Evolutionary conservation across 2,329 filamentous ascomycete genomes (phyloP).

Genomic region (Scytalidium sp.): DNA sequence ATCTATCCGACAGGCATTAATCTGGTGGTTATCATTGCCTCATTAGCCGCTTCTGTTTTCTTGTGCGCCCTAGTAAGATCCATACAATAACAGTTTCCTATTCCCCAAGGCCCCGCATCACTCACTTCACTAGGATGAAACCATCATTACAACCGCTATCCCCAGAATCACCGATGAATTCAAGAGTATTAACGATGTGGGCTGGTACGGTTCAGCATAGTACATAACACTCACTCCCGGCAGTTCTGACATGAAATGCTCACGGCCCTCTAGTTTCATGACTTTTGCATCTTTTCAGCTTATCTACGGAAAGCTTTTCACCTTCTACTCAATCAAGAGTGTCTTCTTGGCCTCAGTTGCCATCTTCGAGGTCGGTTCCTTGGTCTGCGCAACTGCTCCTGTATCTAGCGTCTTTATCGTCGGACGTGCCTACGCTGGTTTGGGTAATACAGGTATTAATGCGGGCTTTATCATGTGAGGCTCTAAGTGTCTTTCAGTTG

Average conservation of each 20-base stretch:
- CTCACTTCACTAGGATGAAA: too few relatives aligned
- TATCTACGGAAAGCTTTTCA: slow-evolving; percentile 16
- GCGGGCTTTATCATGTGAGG: slow-evolving; percentile 32
- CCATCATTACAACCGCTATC: slow-evolving; percentile 29
- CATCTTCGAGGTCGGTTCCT: slow-evolving; percentile 17
- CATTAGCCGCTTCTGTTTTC: too few relatives aligned
- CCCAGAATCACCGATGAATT: slow-evolving; percentile 29
- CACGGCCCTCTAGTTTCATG: too few relatives aligned
- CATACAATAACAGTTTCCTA: too few relatives aligned
- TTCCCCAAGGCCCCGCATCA: too few relatives aligned
- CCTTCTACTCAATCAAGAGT: slow-evolving; percentile 13
- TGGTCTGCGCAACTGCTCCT: slow-evolving; percentile 17
- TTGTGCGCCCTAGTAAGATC: too few relatives aligned
- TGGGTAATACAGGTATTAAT: slow-evolving; percentile 22
- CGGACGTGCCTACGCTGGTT: slow-evolving; percentile 23
- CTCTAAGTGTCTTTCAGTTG: neutral
- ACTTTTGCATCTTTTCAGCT: neutral
- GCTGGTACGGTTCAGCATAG: slow-evolving; percentile 39
- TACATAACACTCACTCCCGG: slow-evolving; percentile 24
- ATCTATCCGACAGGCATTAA: too few relatives aligned
- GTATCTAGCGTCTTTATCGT: slow-evolving; percentile 22
- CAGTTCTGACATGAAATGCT: slow-evolving; percentile 6
- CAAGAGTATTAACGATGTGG: slow-evolving; percentile 35
- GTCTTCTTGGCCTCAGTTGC: slow-evolving; percentile 7
- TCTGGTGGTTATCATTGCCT: too few relatives aligned